Percentiles rank a stretch among this genome's conserved stretches.
These are phyloP conservation scores for Stentor roeselii DNA, from an alignment of 73 alveolate genomes.

Conservation along the genomic window DNA sequence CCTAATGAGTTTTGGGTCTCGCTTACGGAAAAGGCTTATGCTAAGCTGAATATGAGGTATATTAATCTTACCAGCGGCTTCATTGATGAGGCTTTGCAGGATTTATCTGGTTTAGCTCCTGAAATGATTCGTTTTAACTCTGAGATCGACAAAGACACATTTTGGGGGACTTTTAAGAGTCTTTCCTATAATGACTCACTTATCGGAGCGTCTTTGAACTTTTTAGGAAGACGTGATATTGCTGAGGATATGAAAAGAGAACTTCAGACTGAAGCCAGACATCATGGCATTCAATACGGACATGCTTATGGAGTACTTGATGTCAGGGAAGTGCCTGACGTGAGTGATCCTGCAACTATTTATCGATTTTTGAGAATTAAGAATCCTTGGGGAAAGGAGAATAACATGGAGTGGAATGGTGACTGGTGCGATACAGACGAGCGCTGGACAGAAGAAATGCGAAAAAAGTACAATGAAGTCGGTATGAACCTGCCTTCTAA, in stretches of 20 bases:
- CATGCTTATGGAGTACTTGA: slow-evolving; percentile 97
- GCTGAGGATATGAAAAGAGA: slow-evolving; percentile 5
- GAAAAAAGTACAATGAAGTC: not conserved
- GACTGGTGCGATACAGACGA: slow-evolving; percentile 13
- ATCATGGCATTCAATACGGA: slow-evolving; percentile 91
- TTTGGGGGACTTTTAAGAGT: slow-evolving; percentile 1
- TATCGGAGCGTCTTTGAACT: slow-evolving; percentile 25
- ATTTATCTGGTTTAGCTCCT: slow-evolving; percentile 51
- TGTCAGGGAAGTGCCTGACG: slow-evolving; percentile 74
- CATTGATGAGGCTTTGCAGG: slow-evolving; percentile 71
- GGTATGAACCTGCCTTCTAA: not conserved
- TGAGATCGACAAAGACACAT: not conserved
- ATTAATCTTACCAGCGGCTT: slow-evolving; percentile 63
- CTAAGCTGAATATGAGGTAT: slow-evolving; percentile 71
- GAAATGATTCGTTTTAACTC: slow-evolving; percentile 13
- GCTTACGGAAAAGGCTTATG: slow-evolving; percentile 80
- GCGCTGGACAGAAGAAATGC: slow-evolving; percentile 8
- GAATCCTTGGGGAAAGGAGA: slow-evolving; percentile 98
- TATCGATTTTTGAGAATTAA: slow-evolving; percentile 81
- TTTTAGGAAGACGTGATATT: not conserved
- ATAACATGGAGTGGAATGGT: slow-evolving; percentile 32
- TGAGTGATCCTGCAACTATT: slow-evolving; percentile 30
- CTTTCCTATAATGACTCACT: not conserved
- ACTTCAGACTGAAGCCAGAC: slow-evolving; percentile 74
- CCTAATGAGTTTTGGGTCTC: slow-evolving; percentile 80